phyloP scores from a whole-genome alignment of 179 eudicot genomes.

The Camellia oleifera region DNA sequence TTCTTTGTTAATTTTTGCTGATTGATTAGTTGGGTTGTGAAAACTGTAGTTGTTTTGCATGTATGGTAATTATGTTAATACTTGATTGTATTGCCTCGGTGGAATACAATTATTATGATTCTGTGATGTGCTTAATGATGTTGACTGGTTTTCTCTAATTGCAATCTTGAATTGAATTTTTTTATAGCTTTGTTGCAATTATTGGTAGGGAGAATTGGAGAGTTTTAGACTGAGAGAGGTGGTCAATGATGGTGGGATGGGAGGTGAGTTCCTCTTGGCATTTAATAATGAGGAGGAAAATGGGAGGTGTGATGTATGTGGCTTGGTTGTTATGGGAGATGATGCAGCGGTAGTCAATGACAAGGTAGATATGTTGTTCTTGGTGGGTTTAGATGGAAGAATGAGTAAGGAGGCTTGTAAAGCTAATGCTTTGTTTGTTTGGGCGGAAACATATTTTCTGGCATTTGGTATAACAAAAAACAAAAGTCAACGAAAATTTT shows the following conservation, averaged over 20 bases:
- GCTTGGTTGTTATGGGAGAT: neutral
- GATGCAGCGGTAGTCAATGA: neutral
- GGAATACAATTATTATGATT: neutral
- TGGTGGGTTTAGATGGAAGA: too few species aligned
- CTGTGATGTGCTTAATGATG: neutral
- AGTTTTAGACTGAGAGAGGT: too few species aligned
- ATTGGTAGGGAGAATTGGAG: neutral
- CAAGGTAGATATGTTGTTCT: too few species aligned
- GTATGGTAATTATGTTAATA: neutral
- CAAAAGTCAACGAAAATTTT: too few species aligned
- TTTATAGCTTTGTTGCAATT: neutral
- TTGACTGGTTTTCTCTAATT: neutral
- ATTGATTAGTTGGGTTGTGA: neutral
- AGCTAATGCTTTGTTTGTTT: too few species aligned
- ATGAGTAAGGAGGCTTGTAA: too few species aligned
- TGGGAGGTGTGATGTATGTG: too few species aligned
- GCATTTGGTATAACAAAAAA: too few species aligned
- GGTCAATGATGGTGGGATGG: too few species aligned
- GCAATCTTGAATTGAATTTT: neutral
- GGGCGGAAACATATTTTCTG: too few species aligned
- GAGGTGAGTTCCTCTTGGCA: too few species aligned
- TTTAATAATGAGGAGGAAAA: too few species aligned
- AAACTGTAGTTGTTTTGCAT: neutral
- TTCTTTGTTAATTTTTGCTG: slow-evolving; percentile 1
- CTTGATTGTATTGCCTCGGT: neutral